phyloP scores from a whole-genome alignment of 768 basidiomycete species.

The Steccherinum ochraceum region DNA sequence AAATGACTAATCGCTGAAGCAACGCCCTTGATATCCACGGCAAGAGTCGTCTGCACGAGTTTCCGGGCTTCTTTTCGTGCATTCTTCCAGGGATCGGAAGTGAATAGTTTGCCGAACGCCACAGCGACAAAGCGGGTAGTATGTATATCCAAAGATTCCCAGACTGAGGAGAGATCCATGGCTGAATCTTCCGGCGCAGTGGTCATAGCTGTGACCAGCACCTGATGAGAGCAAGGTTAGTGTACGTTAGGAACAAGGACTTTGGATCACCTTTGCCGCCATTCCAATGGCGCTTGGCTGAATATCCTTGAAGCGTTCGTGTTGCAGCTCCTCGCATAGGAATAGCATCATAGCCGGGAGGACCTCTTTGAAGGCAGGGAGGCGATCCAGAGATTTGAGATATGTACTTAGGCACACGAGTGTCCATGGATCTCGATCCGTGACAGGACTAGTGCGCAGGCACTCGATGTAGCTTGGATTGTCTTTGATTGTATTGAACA shows the following conservation, averaged over 20 bases:
- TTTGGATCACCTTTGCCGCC: constrained; percentile 62
- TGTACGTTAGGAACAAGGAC: too few relatives aligned
- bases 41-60: constrained; percentile 31
- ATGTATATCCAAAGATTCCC: constrained; percentile 45
- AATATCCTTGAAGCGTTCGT: constrained; percentile 56
- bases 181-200: too few relatives aligned
- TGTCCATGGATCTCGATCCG: constrained; percentile 25
- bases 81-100: constrained; percentile 34
- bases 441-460: constrained; percentile 29
- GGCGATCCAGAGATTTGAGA: constrained; percentile 14
- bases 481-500: constrained; percentile 80
- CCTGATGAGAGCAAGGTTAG: too few relatives aligned
- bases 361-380: constrained; percentile 35
- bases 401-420: constrained; percentile 19
- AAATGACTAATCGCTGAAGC: constrained; percentile 25
- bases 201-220: too few relatives aligned
- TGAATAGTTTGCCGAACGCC: constrained; percentile 35
- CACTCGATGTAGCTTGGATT: constrained; percentile 52
- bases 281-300: constrained; percentile 55
- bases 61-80: constrained; percentile 35
- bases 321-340: constrained; percentile 77
- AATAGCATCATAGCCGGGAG: constrained; percentile 68
- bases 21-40: constrained; percentile 29
- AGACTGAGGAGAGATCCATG: constrained; percentile 27
- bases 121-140: constrained; percentile 38